Conservation (phyloP, 2,329 filamentous ascomycete species). For the Exophiala spinifera region DNA sequence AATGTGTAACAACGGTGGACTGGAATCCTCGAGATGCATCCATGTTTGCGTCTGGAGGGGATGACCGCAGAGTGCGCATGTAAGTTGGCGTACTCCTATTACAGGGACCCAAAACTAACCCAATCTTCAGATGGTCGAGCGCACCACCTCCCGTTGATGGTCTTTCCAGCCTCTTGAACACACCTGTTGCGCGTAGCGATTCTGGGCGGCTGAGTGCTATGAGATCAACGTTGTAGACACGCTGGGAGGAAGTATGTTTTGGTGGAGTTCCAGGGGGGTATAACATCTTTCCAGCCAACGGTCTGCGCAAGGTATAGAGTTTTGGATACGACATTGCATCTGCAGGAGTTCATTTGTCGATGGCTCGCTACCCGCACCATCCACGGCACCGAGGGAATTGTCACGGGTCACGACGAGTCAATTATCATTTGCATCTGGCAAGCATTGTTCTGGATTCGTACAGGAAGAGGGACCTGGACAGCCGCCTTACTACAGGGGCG, state of each 20-base stretch:
- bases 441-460: neutral
- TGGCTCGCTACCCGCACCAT: neutral
- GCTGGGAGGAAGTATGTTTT: neutral
- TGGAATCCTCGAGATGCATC: conserved; percentile 83
- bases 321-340: conserved; percentile 24
- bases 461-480: conserved; percentile 1
- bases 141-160: conserved; percentile 15
- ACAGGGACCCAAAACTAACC: conserved; percentile 31
- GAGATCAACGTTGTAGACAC: conserved; percentile 34
- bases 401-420: neutral
- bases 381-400: neutral
- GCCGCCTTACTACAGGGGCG: neutral
- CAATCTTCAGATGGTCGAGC: conserved; percentile 33
- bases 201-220: conserved; percentile 42
- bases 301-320: conserved; percentile 20
- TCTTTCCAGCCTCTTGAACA: conserved; percentile 31
- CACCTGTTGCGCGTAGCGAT: conserved; percentile 35
- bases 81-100: conserved; percentile 46
- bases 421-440: conserved; percentile 3
- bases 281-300: conserved; percentile 10
- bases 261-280: conserved; percentile 12
- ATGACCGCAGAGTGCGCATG: conserved; percentile 83
- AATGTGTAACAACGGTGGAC: conserved; percentile 75
- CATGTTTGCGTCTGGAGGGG: conserved; percentile 87
- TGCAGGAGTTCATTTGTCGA: conserved; percentile 9